Evolutionary conservation across 1,284 basidiomycete species (phyloP).

Genomic region (Coniophora puteana): DNA sequence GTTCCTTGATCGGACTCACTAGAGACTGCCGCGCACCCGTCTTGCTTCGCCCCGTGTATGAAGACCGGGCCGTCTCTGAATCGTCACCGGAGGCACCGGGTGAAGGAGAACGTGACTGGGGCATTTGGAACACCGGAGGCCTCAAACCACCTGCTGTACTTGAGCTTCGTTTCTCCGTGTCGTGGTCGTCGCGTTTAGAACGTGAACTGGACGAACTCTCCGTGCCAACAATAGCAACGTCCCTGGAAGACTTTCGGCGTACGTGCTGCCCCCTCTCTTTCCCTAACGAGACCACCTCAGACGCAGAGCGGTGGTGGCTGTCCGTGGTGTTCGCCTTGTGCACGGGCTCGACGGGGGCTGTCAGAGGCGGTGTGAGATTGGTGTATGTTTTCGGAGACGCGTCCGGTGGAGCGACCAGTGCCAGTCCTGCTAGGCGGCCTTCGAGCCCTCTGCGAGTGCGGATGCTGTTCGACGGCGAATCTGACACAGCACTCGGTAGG

Average conservation of each 20-base stretch:
- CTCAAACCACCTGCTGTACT: slow-evolving; percentile 26
- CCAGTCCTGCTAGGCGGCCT: slow-evolving; percentile 47
- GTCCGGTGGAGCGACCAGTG: slow-evolving; percentile 67
- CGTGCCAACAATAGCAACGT: slow-evolving; percentile 56
- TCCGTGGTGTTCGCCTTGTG: slow-evolving; percentile 3
- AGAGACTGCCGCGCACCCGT: slow-evolving; percentile 31
- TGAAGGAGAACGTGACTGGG: slow-evolving; percentile 45
- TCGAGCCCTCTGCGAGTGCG: slow-evolving; percentile 42
- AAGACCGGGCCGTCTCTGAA: slow-evolving; percentile 30
- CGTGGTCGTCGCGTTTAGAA: too few species aligned
- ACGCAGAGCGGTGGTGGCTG: slow-evolving; percentile 42
- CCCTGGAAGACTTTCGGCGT: slow-evolving; percentile 42
- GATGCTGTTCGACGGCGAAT: slow-evolving; percentile 26
- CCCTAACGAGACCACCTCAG: slow-evolving; percentile 30
- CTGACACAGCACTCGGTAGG: slow-evolving; percentile 6
- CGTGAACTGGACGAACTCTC: too few species aligned
- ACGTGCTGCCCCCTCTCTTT: slow-evolving; percentile 19
- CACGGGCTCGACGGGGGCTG: slow-evolving; percentile 33
- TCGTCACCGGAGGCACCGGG: slow-evolving; percentile 33
- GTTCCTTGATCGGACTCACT: slow-evolving; percentile 27
- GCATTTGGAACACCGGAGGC: slow-evolving; percentile 50
- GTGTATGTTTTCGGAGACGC: slow-evolving; percentile 50
- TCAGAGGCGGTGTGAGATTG: slow-evolving; percentile 48
- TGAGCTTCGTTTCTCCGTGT: too few species aligned
- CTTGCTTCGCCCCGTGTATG: slow-evolving; percentile 24